These are phyloP conservation scores for Rhizopogon vesiculosus DNA, from an alignment of 768 basidiomycete genomes.

Conservation along the genomic window DNA sequence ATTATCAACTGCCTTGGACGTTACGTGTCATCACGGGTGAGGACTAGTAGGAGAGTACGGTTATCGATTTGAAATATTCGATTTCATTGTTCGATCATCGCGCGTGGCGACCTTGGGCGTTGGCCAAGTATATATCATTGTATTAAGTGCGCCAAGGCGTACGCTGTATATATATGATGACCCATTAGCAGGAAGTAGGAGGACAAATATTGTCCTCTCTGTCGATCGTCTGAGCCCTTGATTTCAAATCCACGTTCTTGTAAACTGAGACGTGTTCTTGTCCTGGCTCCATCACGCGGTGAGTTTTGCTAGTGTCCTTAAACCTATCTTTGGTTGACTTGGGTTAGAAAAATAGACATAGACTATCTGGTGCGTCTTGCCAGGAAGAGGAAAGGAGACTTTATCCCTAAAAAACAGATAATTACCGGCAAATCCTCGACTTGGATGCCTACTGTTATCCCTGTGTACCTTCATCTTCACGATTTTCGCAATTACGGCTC, in stretches of 20 bases:
- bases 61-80: not conserved
- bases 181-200: not conserved
- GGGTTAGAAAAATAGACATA: not conserved
- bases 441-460: not conserved
- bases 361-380: not conserved
- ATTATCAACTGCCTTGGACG: too few relatives aligned
- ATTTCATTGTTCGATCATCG: not conserved
- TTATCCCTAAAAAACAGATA: not conserved
- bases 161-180: not conserved
- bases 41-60: too few relatives aligned
- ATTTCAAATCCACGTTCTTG: not conserved
- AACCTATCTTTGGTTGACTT: not conserved
- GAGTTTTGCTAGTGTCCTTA: not conserved
- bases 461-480: not conserved
- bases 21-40: too few relatives aligned
- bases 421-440: not conserved
- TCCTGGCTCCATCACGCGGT: not conserved
- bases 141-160: not conserved
- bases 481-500: not conserved
- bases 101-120: too few relatives aligned
- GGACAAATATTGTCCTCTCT: not conserved
- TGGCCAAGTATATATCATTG: not conserved
- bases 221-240: not conserved
- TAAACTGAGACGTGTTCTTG: constrained; percentile 1
- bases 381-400: not conserved